Base-by-base conservation (phyloP, 495 filamentous ascomycete genomes). In the Tuber melanosporum region DNA sequence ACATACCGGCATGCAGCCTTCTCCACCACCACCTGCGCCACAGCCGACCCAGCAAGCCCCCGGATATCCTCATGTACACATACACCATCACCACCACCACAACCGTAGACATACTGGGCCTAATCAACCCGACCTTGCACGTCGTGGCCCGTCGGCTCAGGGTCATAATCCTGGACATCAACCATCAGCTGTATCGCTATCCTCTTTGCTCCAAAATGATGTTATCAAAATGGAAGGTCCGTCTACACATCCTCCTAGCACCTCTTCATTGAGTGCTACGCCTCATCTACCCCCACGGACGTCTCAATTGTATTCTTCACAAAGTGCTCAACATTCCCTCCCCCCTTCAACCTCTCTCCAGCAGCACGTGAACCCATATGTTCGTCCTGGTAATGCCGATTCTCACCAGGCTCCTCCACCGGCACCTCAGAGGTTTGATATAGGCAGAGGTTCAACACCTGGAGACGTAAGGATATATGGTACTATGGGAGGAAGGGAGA, bases 11-110 rank as follows among this genome's bases (percentile, higher is more conserved):
- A 69, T 47, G 72, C 78, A 74, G 26, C 71, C 73, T 71, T 81
- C 81, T 41, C 79, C 82, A 10, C 82, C 79, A 81, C 80, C 82
- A 74, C 82, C 82, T 79, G 79, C 79, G 73, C 80, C 81, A 71
- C 77, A 79, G 43, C 20, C 69, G 4, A 46, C 74, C 49, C 57
- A 71, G 32, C 76, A 79, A 70, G 71, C 77, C 80, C 80, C 79
- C 77, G 71, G 76, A 49, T 79, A 82, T 70, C 81, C 75, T 70
- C 81, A 83, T 79, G 42, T 82, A 79, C 82, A 83, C 78, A 83
- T 78, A 45, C 82, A 83, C 47, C 82, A 83, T 45, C 82, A 83
- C 78, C 79, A 79, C 73, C 75, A 79, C 45, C 75, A 49, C 36
- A 79, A 79, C 75, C 78, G 78, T 79, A 73, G 78, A 74, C 78